phyloP scores from a whole-genome alignment of 2,329 filamentous ascomycete genomes.

The Venturia carpophila region DNA sequence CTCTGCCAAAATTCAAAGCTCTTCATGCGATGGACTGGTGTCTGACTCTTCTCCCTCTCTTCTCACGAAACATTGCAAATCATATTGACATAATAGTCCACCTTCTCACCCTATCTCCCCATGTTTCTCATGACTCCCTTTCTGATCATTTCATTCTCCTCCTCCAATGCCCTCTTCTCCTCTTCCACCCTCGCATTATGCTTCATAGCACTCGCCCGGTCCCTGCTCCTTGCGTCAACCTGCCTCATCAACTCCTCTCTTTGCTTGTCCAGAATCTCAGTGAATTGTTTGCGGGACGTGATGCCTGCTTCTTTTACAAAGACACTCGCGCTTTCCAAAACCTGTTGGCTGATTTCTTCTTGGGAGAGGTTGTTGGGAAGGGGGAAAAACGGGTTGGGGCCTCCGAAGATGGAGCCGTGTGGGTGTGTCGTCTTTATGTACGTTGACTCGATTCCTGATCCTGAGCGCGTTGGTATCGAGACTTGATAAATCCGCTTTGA shows the following conservation, averaged over 20 bases:
- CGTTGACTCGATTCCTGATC: background rate
- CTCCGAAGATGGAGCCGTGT: constrained; percentile 30
- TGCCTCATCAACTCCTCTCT: constrained; percentile 9
- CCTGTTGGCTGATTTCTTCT: background rate
- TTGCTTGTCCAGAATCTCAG: background rate
- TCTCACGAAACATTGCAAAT: too few species aligned
- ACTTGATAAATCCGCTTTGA: background rate
- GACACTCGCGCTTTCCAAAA: background rate
- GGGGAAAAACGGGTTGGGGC: background rate
- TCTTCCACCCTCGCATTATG: constrained; percentile 34
- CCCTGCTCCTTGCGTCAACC: constrained; percentile 9
- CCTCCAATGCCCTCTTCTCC: constrained; percentile 22
- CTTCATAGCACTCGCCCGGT: constrained; percentile 31
- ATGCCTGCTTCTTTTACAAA: constrained; percentile 7
- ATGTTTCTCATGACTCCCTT: constrained; percentile 5
- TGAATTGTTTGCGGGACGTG: background rate
- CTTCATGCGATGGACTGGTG: too few species aligned
- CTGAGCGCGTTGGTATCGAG: background rate
- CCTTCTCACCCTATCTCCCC: background rate
- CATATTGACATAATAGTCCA: too few species aligned
- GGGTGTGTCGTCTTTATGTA: constrained; percentile 1
- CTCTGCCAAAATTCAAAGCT: too few species aligned
- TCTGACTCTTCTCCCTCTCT: too few species aligned
- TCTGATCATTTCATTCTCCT: constrained; percentile 13
- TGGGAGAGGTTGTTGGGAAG: background rate